phyloP scores from a whole-genome alignment of 441 rosid genomes.

The Jatropha podagrica region DNA sequence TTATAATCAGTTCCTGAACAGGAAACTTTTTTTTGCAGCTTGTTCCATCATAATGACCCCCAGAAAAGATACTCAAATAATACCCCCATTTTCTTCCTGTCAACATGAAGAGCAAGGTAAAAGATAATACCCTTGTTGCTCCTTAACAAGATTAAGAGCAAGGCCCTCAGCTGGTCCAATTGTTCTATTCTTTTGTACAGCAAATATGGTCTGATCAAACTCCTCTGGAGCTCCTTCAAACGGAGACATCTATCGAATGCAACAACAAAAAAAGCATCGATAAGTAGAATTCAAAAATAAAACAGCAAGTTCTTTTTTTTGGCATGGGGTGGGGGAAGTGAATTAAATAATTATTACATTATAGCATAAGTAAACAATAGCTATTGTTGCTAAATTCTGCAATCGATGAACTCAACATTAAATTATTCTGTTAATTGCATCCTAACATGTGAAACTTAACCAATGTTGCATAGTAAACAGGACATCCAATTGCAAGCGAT shows the following conservation, averaged over 20 bases:
- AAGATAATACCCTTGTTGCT: conserved; percentile 69
- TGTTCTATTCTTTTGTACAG: conserved; percentile 53
- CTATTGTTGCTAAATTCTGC: not conserved
- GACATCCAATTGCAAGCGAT: not conserved
- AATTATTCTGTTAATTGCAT: not conserved
- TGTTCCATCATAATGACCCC: too few species aligned
- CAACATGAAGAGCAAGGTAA: not conserved
- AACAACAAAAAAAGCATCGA: conserved; percentile 10
- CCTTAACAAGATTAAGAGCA: conserved; percentile 61
- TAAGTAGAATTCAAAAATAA: not conserved
- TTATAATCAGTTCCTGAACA: not conserved
- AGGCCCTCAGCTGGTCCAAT: conserved; percentile 55
- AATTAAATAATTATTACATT: not conserved
- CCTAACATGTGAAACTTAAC: not conserved
- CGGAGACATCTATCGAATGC: conserved; percentile 61
- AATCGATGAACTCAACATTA: not conserved
- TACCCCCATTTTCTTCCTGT: not conserved
- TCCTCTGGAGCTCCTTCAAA: conserved; percentile 84
- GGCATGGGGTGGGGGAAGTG: not conserved
- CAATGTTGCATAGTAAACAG: not conserved
- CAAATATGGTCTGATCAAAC: conserved; percentile 86
- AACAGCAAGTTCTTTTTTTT: not conserved
- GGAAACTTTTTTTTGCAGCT: not conserved
- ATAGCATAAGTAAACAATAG: not conserved
- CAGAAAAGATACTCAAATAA: too few species aligned